Conservation (phyloP, 2,329 filamentous ascomycete genomes). For the Epicoccum nigrum region DNA sequence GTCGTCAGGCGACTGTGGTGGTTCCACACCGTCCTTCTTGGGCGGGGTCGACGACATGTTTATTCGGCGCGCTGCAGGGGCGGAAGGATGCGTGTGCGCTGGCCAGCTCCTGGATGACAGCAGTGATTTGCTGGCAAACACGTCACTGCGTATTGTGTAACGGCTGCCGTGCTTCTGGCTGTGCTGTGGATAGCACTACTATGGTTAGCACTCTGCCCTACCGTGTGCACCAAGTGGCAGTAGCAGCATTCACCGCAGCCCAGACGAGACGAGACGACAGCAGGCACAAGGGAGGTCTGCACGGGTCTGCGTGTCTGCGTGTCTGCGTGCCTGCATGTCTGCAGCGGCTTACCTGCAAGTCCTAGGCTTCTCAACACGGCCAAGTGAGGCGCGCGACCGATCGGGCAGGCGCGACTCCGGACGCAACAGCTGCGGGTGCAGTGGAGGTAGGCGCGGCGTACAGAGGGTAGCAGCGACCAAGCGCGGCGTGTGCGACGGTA, state of each 20-base stretch:
- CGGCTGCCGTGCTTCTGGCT: too few species aligned
- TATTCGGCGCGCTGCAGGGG: constrained; percentile 70
- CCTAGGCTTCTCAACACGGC: too few species aligned
- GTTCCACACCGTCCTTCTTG: constrained; percentile 87
- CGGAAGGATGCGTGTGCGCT: constrained; percentile 56
- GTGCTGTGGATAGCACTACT: too few species aligned
- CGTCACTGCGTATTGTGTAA: constrained; percentile 36
- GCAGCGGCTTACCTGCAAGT: constrained; percentile 1
- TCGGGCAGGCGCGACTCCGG: constrained; percentile 2
- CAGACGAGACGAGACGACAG: too few species aligned
- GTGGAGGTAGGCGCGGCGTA: constrained; percentile 16
- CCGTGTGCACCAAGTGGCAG: too few species aligned
- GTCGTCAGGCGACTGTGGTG: constrained; percentile 90
- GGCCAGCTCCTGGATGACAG: constrained; percentile 33
- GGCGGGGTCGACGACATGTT: constrained; percentile 91
- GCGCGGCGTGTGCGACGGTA: constrained; percentile 20
- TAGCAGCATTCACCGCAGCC: too few species aligned
- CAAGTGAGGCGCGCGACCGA: constrained; percentile 5
- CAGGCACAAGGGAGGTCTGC: constrained; percentile 2
- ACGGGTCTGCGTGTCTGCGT: too few species aligned
- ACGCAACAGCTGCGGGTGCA: constrained; percentile 16
- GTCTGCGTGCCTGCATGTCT: too few species aligned
- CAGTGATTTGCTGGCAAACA: constrained; percentile 50
- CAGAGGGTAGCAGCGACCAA: background rate
- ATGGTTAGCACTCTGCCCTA: background rate